These are phyloP conservation scores for Peronospora belbahrii DNA, from an alignment of 352 stramenopile genomes.

Conservation along the genomic window DNA sequence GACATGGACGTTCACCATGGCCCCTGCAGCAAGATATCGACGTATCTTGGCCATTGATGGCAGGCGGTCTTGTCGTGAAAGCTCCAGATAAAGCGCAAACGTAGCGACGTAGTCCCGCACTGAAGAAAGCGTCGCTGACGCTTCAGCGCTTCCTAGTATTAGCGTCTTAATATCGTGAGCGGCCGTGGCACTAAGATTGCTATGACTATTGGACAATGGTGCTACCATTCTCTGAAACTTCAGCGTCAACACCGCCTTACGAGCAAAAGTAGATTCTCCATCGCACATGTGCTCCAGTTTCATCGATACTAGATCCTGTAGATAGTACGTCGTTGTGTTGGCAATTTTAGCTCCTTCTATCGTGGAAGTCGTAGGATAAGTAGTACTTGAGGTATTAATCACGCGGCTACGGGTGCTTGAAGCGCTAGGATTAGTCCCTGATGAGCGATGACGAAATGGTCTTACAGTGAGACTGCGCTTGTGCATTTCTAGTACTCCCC, in stretches of 20 bases:
- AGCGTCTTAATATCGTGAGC: conserved; percentile 46
- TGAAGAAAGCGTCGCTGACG: conserved; percentile 19
- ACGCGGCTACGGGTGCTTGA: conserved; percentile 4
- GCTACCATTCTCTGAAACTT: no score
- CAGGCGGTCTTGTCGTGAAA: conserved; percentile 35
- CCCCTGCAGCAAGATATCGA: conserved; percentile 42
- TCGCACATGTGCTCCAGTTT: conserved; percentile 48
- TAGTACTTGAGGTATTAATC: conserved; percentile 3
- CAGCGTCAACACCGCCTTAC: conserved; percentile 41
- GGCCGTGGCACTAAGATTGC: conserved; percentile 9
- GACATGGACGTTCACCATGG: conserved; percentile 44
- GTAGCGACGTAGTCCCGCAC: conserved; percentile 49
- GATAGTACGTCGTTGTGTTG: conserved; percentile 30
- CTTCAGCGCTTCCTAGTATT: conserved; percentile 38
- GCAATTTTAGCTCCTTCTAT: neutral
- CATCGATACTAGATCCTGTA: conserved; percentile 40
- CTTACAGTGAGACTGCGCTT: conserved; percentile 25
- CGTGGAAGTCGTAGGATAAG: conserved; percentile 1
- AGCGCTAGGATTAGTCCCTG: conserved; percentile 1
- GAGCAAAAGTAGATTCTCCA: conserved; percentile 22
- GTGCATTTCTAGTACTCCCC: conserved; percentile 48
- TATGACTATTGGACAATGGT: conserved; percentile 14
- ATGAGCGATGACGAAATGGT: conserved; percentile 27
- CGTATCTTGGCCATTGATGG: conserved; percentile 30
- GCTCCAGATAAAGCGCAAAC: conserved; percentile 36